Percentiles rank a stretch among this genome's conserved stretches.
Conservation (phyloP, 768 basidiomycete species). For the Xerocomellus chrysenteron region DNA sequence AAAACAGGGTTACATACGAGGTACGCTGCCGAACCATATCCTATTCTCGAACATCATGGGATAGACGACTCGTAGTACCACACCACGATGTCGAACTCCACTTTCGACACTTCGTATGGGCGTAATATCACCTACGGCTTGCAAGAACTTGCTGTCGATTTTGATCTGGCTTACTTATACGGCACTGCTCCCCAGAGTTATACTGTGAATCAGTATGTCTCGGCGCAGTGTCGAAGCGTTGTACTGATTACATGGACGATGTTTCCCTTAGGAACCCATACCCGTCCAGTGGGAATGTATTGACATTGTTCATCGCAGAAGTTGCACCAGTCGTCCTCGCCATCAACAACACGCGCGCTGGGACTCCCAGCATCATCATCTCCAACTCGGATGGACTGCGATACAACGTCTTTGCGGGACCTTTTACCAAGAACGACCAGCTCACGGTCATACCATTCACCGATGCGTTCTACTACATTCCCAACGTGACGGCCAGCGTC, state of each 20-base stretch:
- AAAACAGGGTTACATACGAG: slow-evolving; percentile 76
- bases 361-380: slow-evolving; percentile 62
- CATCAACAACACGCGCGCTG: slow-evolving; percentile 61
- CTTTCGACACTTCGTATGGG: slow-evolving; percentile 65
- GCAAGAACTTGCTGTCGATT: slow-evolving; percentile 48
- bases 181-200: slow-evolving; percentile 79
- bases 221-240: background rate
- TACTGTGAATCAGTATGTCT: slow-evolving; percentile 56
- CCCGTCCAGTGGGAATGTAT: slow-evolving; percentile 57
- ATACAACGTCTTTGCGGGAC: slow-evolving; percentile 64
- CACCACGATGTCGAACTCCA: slow-evolving; percentile 44
- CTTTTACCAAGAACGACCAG: slow-evolving; percentile 81
- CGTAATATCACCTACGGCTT: slow-evolving; percentile 54
- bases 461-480: slow-evolving; percentile 62
- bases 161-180: slow-evolving; percentile 61
- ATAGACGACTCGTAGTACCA: slow-evolving; percentile 54
- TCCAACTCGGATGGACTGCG: slow-evolving; percentile 63
- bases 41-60: background rate
- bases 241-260: background rate
- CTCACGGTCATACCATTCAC: slow-evolving; percentile 71
- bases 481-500: slow-evolving; percentile 47
- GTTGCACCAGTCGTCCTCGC: slow-evolving; percentile 55
- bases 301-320: slow-evolving; percentile 56
- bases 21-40: slow-evolving; percentile 32
- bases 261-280: slow-evolving; percentile 48